Base-by-base conservation (phyloP, 257 asterid genomes). In the Ajuga chamaepitys region DNA sequence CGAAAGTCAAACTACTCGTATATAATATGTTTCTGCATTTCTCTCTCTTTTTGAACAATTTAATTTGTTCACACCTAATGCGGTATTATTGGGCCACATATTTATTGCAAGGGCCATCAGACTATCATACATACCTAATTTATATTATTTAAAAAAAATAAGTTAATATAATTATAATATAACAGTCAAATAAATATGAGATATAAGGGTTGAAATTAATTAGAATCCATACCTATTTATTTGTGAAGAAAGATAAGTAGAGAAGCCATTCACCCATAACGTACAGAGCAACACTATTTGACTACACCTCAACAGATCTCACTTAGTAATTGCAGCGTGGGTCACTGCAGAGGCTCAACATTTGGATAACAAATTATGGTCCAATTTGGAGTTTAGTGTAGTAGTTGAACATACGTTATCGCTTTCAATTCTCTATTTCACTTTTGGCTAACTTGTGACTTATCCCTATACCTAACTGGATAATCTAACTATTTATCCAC, bases 21-120 rank as follows among this genome's bases (percentile, higher is more conserved):
- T 3, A 21, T 3, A 5, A 4, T 4, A 18, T 34, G 16, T 53
- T 16, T 53, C 24, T 54, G 25, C 59, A 21, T 9, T 28, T 8
- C 4, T 18, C 5, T 40, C 25, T 38, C 12, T 18, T 50, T 65
- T 21, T 30, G 12, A 11, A 48, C 35, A 22, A 14, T 63, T 34
- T 60, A 64, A 34, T 63, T 32, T 20, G 72, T 63, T 57, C 79
- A 74, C 79, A 64, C 75, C 54, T 56, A 40, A 12, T 10, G 2
- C 28, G 55, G 41, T 5, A 0, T 25, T 37, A 74, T 62, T 62
- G 72, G 71, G 64, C 79, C 72, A 63, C 66, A 34, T 68, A 34
- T 41, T 73, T 62, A 55, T n/a, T 58, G 28, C 32, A 7, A 12
- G 11, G 32, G 24, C 32, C 30, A 14, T 28, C 41, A 9, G 14